Base-by-base conservation (phyloP, 768 basidiomycete species). In the Russula ochroleuca region DNA sequence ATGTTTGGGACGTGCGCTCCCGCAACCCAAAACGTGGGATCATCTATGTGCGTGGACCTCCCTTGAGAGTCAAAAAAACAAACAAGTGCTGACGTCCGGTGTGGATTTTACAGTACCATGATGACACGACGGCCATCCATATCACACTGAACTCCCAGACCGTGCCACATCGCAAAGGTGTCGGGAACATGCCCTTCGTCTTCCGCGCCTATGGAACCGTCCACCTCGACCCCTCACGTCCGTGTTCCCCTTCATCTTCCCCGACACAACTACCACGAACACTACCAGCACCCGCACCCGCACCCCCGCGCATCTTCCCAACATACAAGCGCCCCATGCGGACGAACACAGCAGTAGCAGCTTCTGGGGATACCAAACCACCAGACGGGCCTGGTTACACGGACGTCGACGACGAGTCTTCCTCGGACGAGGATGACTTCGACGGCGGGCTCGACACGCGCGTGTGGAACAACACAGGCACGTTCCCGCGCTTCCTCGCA, bases 111-210 rank as follows among this genome's bases (percentile, higher is more conserved):
- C 64, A 89, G 86, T 77, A 83, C 68, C 85, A 87, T 66, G 75
- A 80, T 14, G 75, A 77, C 1, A 73, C 74, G 2, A 80, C 78
- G 1, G 79, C 80, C 51, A 73, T 90, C 13, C 87, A 90, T 63
- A 85, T 90, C 54, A 85, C 86, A 2, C 72, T 85, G 48, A 85
- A 87, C 68, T 80, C 78, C 3, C 74, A 74, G 11, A 72, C 75
- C n/a, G 72, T 88, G 15, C 80, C 80, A 13, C 72, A 75, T 2
- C 81, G 86, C 11, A 80, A 79, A 65, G 87, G 87, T 5, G 73
- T 72, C 2, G 82, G 86, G 4, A 88, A 88, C 69, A 77, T 77
- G 31, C 88, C 88, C 0, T 79, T 79, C 63, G 75, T 88, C 11
- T 88, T 90, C 71, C 67, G 69, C 8, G 85, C 85, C 33, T 72